Percentiles rank a stretch among this genome's conserved stretches.
These are phyloP conservation scores for Xylaria sp. DNA, from an alignment of 2,329 filamentous ascomycete genomes.

Conservation along the genomic window DNA sequence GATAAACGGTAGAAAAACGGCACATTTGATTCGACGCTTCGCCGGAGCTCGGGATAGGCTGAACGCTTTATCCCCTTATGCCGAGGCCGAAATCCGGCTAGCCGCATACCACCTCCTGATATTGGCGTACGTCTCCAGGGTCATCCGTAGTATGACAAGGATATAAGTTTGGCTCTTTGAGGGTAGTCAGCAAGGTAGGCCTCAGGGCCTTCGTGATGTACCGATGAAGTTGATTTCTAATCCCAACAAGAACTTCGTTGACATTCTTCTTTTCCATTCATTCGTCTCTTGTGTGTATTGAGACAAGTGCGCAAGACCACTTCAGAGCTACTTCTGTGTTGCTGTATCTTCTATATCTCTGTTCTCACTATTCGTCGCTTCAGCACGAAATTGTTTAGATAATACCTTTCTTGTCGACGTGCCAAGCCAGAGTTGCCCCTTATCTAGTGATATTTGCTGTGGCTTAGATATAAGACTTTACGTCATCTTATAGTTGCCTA, in stretches of 20 bases:
- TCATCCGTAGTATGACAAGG: not conserved
- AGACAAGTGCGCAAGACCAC: not conserved
- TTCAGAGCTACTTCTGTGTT: not conserved
- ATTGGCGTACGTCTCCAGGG: not conserved
- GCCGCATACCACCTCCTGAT: too few relatives aligned
- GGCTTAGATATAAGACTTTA: conserved; percentile 17
- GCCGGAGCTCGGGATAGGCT: not conserved
- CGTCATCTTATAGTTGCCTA: conserved; percentile 9
- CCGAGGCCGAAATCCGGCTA: too few relatives aligned
- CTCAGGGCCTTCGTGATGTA: conserved; percentile 4
- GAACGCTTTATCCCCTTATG: not conserved
- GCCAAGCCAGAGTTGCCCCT: not conserved
- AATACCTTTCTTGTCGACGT: not conserved
- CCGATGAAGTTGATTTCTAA: not conserved
- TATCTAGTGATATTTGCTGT: conserved; percentile 10
- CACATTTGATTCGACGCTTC: not conserved
- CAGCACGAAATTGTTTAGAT: not conserved
- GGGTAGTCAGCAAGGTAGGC: not conserved
- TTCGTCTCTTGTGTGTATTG: not conserved
- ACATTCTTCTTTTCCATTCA: not conserved
- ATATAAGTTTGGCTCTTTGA: not conserved
- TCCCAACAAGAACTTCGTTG: not conserved
- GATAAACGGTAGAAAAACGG: not conserved
- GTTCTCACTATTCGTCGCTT: not conserved
- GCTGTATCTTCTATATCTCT: not conserved